Evolutionary conservation across 2,329 filamentous ascomycete species (phyloP).

Genomic region (Botrytis sinoallii): DNA sequence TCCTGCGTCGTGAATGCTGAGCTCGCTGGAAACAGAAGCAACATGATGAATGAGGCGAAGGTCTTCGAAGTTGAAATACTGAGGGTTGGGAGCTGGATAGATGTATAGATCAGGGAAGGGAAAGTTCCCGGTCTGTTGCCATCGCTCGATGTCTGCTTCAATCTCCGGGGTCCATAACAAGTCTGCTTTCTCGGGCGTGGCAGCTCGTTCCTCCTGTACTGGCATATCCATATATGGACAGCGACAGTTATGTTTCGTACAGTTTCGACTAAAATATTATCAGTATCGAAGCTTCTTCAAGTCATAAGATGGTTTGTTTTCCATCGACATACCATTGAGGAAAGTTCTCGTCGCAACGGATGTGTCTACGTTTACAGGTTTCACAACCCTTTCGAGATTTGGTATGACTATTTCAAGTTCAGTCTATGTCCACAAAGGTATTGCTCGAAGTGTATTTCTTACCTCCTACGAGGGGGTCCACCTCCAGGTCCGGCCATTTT

Average conservation of each 20-base stretch:
- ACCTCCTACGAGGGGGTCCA: conserved; percentile 78
- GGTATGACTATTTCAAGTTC: conserved; percentile 68
- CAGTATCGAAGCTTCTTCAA: conserved; percentile 24
- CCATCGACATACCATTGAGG: conserved; percentile 76
- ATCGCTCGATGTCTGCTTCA: conserved; percentile 74
- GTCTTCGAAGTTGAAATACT: conserved; percentile 71
- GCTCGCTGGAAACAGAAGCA: conserved; percentile 77
- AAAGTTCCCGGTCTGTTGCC: conserved; percentile 80
- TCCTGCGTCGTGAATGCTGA: conserved; percentile 72
- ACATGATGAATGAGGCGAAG: conserved; percentile 89
- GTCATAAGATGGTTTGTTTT: conserved; percentile 19
- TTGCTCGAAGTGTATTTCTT: conserved; percentile 33
- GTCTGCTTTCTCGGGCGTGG: conserved; percentile 61
- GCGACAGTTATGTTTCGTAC: conserved; percentile 97
- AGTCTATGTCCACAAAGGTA: conserved; percentile 20
- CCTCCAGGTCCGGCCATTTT: conserved; percentile 91
- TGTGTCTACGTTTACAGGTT: conserved; percentile 95
- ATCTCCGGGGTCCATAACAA: conserved; percentile 86
- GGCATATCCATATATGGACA: conserved; percentile 95
- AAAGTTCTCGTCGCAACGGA: conserved; percentile 95
- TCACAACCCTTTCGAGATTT: conserved; percentile 99
- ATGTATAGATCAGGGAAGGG: conserved; percentile 80
- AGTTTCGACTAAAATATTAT: conserved; percentile 71
- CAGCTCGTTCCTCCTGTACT: conserved; percentile 59
- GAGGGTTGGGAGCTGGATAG: conserved; percentile 70